Base-by-base conservation (phyloP, 1,139 yeast species). In the Saccharomyces hybrid region DNA sequence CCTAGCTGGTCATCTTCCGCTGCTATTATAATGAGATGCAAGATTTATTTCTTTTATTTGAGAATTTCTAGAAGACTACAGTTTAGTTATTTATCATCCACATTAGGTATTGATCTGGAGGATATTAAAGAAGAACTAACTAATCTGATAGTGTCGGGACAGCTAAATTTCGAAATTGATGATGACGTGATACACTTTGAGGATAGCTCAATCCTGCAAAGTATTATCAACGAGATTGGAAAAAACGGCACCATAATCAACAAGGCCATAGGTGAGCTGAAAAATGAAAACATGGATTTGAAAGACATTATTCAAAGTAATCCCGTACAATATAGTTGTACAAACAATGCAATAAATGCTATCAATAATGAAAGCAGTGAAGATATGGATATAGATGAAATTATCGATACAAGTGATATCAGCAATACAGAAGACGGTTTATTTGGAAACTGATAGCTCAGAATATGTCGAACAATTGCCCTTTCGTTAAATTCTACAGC, bases 41-140 rank as follows among this genome's bases (percentile, higher is more conserved):
- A 67, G 49, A 60, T 67, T 16, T 64, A 63, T 48, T 61, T 62
- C 25, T 64, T 68, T 47, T 66, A 68, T 54, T 49, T 68, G 50
- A 56, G 64, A 42, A 56, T 67, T 2, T 61, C 69, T 1, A 57
- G 56, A 25, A 55, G 48, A 38, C 50, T 67, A n/a, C 56, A 55
- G 26, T 55, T 66, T 8, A 53, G 61, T 31, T 66, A 67, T 51
- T 53, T 67, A 14, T 61, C 70, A 3, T 55, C 59, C 9, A 60
- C 58, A 2, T 50, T 66, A 14, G 61, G 61, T 7, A 59, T 67
- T 23, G 58, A 58, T 6, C 55, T 56, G 27, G 48, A 49, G 1
- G 50, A 54, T 5, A 61, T 67, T 0, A 51, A 46, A 26, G 48
- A 57, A 26, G 68, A 66, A 47, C 25, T 65, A 5, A 38, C 49